Evolutionary conservation across 768 basidiomycete genomes (phyloP), one percentile per base, ranked within the genome.

Genomic region (Hygrocybe punicea): DNA sequence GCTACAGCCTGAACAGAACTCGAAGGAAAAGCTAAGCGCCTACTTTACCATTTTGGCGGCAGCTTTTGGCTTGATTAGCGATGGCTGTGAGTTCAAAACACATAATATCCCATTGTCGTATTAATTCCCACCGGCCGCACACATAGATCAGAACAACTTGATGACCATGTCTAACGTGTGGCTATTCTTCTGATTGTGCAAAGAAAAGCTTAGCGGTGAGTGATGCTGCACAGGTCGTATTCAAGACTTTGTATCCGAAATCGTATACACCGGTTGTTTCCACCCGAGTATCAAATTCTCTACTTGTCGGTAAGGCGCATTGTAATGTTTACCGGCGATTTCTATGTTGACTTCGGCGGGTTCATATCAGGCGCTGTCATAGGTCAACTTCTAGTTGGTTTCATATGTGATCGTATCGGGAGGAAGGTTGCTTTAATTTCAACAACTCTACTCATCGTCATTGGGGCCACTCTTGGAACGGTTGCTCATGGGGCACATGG

Each of bases 371-470:
- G 85, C 36, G 84, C 83, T 44, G 77, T 86, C 58, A 68, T 85
- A 36, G 84, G 84, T 17, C 85, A 86, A 61, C 48, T 87, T 23
- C 54, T 77, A 39, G 84, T 89, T 36, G 89, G 89, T 11, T 63
- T 88, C 21, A 67, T 87, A n/a, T 89, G 86, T 61, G 89, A 91
- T 66, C 76, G 84, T 50, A 65, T 86, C 24, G 89, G 89, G n/a
- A 76, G 89, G 51, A 90, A 90, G 67, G 80, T 81, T n/a, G 88
- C 86, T 16, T 79, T 91, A 51, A 81, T 89, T 17, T 67, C 76
- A 36, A 89, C 88, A 1, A 91, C 88, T 0, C 63, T 82, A 34
- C 69, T 86, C 36, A 91, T 91, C 58, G 84, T 89, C 53, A 49
- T 88, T 45, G 89, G 89, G 21, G 83, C 85, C 16, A 84, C 78